Base-by-base conservation (phyloP, 1,284 basidiomycete species). In the Termitomyces sp. region DNA sequence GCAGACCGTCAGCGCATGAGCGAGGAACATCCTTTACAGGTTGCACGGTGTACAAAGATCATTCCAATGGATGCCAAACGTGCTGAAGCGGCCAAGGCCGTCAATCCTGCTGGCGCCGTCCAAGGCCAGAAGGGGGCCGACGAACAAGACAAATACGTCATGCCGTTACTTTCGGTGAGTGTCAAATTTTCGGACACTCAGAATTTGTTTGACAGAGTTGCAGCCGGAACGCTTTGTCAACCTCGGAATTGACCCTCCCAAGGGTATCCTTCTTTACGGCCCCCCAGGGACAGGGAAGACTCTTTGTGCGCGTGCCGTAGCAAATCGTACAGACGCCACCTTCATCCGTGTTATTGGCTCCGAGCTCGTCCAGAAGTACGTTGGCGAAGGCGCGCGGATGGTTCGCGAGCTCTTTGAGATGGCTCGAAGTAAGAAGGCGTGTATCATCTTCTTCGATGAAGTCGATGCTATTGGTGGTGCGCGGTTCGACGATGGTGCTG, bases 371-470 rank as follows among this genome's bases (percentile, higher is more conserved):
- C 97, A 99, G 71, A 99, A 99, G 71, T 99, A 99, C 68, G 96
- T 99, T 45, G 97, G 97, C 49, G 97, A 99, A 71, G 97, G 97
- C 57, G 97, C 97, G 1, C 81, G 97, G 55, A 98, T 99, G 97
- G 96, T 99, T 19, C 85, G 97, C 53, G 97, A 99, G 68, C 76
- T 99, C 55, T 99, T 99, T 72, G 97, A 99, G 75, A 97, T 99
- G 93, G 97, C 97, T 35, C 82, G 97, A 55, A 90, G 89, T 61
- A 99, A 99, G 78, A 99, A 98, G 72, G 97, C 97, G 1, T 99
- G 97, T 67, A 99, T 99, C 66, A 98, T 99, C 69, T 99, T 99
- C 77, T 99, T 99, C 64, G 97, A 99, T 64, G 97, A 99, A 76
- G 86, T 97, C 28, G 93, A 97, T 63, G 95, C 96, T 34, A 93